These are phyloP conservation scores for Abrus pulchellus DNA, from an alignment of 306 rosid species.

Conservation along the genomic window DNA sequence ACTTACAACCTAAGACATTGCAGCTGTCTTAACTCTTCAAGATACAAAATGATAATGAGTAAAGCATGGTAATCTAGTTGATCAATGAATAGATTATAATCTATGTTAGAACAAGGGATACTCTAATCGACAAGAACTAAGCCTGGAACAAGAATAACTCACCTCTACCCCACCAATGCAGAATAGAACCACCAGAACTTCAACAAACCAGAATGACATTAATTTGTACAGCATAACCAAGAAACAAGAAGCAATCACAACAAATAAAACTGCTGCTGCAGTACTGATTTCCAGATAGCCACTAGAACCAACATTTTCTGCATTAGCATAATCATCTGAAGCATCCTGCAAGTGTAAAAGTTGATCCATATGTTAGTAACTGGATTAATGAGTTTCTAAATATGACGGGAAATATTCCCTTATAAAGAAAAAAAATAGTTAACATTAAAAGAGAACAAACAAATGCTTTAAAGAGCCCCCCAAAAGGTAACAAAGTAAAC, in stretches of 20 bases:
- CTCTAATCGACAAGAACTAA: conserved; percentile 32
- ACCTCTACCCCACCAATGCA: conserved; percentile 98
- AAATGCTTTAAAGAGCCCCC: not conserved
- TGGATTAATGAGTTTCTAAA: conserved; percentile 31
- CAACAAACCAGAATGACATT: conserved; percentile 90
- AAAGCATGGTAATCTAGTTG: not conserved
- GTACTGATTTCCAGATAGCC: conserved; percentile 87
- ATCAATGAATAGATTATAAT: conserved; percentile 14
- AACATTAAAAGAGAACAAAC: conserved; percentile 28
- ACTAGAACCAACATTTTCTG: conserved; percentile 71
- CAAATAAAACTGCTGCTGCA: conserved; percentile 83
- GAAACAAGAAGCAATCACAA: conserved; percentile 94
- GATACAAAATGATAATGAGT: not conserved
- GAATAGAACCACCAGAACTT: conserved; percentile 92
- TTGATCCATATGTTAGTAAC: conserved; percentile 35
- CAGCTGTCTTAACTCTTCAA: not conserved
- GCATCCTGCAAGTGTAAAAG: conserved; percentile 72
- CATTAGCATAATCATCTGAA: conserved; percentile 66
- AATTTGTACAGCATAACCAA: conserved; percentile 92
- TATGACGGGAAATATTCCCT: conserved; percentile 23
- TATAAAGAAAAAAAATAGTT: conserved; percentile 18
- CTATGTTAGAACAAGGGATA: conserved; percentile 30
- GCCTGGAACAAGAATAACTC: conserved; percentile 45
- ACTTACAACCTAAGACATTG: conserved; percentile 27
- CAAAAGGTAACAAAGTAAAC: conserved; percentile 7